Evolutionary conservation across 306 rosid species (phyloP).

Genomic region (Dicorynia guianensis): DNA sequence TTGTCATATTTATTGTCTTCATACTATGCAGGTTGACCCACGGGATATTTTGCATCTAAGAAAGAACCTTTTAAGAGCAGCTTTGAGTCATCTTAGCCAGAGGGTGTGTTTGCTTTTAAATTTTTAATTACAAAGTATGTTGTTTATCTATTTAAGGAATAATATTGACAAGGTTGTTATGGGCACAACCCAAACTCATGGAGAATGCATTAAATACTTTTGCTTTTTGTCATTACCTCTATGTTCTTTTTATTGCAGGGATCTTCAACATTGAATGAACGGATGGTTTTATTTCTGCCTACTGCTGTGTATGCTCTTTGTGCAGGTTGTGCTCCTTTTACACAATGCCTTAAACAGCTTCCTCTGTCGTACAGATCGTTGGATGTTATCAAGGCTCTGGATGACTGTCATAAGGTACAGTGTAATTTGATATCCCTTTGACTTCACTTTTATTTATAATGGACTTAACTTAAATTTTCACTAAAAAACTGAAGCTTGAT

Average conservation of each 20-base stretch:
- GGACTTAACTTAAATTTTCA: constrained; percentile 24
- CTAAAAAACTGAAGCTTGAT: constrained; percentile 41
- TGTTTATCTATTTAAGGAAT: constrained; percentile 7
- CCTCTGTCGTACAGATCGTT: constrained; percentile 45
- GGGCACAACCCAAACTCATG: constrained; percentile 15
- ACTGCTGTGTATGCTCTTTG: constrained; percentile 86
- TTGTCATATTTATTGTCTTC: constrained; percentile 22
- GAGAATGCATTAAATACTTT: constrained; percentile 17
- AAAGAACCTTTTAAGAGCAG: constrained; percentile 72
- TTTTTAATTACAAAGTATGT: constrained; percentile 18
- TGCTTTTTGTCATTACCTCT: not conserved
- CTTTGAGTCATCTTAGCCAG: constrained; percentile 63
- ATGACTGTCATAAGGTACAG: constrained; percentile 61
- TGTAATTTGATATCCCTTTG: constrained; percentile 31
- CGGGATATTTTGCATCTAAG: constrained; percentile 72
- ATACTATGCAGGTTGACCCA: constrained; percentile 68
- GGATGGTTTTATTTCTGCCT: constrained; percentile 66
- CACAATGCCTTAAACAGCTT: constrained; percentile 52
- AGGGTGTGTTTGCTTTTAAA: constrained; percentile 62
- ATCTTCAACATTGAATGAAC: constrained; percentile 57
- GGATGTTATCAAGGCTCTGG: constrained; percentile 52
- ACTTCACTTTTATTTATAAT: constrained; percentile 28
- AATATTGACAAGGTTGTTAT: constrained; percentile 14
- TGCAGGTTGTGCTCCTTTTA: constrained; percentile 67
- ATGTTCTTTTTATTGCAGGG: constrained; percentile 58